phyloP scores from a whole-genome alignment of 768 basidiomycete genomes.

The Imleria badia region DNA sequence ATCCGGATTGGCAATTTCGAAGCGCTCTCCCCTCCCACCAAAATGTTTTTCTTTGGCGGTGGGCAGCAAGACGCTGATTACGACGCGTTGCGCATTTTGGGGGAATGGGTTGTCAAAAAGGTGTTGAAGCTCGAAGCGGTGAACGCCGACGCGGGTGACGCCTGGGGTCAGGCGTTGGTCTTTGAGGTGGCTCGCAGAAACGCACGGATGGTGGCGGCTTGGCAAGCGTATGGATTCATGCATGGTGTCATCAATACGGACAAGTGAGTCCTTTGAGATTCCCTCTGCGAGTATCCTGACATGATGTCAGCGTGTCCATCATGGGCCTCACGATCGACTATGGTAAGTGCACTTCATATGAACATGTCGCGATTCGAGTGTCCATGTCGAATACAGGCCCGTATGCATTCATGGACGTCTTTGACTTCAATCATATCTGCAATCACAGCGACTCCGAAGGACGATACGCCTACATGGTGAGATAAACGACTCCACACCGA shows the following conservation, averaged over 20 bases:
- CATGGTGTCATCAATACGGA: constrained; percentile 98
- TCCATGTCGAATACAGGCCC: constrained; percentile 53
- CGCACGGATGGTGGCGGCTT: constrained; percentile 89
- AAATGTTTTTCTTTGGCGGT: constrained; percentile 67
- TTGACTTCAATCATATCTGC: constrained; percentile 81
- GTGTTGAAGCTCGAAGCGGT: constrained; percentile 51
- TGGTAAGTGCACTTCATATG: constrained; percentile 35
- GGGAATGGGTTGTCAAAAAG: constrained; percentile 67
- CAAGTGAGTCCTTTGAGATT: constrained; percentile 53
- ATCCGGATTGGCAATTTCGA: constrained; percentile 91
- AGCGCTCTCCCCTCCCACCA: constrained; percentile 70
- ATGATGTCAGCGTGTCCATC: constrained; percentile 58
- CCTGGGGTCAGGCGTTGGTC: constrained; percentile 73
- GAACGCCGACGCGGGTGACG: constrained; percentile 43
- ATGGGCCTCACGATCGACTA: constrained; percentile 79
- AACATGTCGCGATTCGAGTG: background rate
- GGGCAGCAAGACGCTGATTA: constrained; percentile 74
- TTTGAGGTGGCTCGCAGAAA: constrained; percentile 82
- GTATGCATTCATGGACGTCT: constrained; percentile 95
- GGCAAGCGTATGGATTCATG: constrained; percentile 96
- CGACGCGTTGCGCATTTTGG: constrained; percentile 72
- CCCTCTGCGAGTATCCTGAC: constrained; percentile 4
- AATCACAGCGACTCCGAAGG: constrained; percentile 83
- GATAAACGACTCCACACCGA: constrained; percentile 2
- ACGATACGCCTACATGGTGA: constrained; percentile 69